Conservation (phyloP, 1,284 basidiomycete genomes). For the Irpex lacteus region DNA sequence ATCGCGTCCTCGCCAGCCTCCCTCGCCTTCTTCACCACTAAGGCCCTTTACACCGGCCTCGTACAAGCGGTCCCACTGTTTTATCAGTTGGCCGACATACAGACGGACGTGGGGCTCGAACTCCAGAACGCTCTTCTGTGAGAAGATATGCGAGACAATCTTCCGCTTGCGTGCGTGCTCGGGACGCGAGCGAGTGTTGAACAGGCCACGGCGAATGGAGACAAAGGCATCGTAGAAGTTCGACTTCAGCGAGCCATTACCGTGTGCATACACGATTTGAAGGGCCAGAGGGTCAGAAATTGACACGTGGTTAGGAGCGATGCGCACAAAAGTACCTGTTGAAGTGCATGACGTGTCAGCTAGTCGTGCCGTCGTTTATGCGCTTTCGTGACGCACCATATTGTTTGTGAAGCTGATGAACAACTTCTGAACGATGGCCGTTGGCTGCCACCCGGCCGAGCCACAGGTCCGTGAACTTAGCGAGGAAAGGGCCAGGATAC, state of each 20-base stretch:
- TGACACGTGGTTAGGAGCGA: constrained; percentile 86
- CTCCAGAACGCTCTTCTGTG: constrained; percentile 78
- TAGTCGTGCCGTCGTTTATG: background rate
- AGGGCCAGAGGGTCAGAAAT: constrained; percentile 80
- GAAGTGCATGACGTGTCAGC: constrained; percentile 3
- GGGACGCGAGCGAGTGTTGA: constrained; percentile 80
- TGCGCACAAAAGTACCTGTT: constrained; percentile 75
- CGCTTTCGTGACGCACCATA: constrained; percentile 50
- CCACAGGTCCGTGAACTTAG: constrained; percentile 79
- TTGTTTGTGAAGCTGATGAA: constrained; percentile 76
- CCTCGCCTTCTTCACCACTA: constrained; percentile 61
- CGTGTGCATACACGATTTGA: constrained; percentile 74
- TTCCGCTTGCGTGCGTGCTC: constrained; percentile 90
- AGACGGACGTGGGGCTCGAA: constrained; percentile 75
- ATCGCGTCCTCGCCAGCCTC: constrained; percentile 58
- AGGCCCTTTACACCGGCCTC: constrained; percentile 51
- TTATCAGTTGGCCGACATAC: constrained; percentile 60
- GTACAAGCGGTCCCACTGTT: constrained; percentile 82
- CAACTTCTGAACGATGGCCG: constrained; percentile 74
- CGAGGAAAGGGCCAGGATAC: constrained; percentile 75
- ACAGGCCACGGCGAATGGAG: constrained; percentile 71
- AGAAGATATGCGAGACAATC: constrained; percentile 86
- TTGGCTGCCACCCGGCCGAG: constrained; percentile 61
- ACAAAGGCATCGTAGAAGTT: constrained; percentile 74
- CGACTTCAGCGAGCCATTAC: constrained; percentile 76